phyloP scores from a whole-genome alignment of 2,329 filamentous ascomycete species.

The Fusarium staphyleae region DNA sequence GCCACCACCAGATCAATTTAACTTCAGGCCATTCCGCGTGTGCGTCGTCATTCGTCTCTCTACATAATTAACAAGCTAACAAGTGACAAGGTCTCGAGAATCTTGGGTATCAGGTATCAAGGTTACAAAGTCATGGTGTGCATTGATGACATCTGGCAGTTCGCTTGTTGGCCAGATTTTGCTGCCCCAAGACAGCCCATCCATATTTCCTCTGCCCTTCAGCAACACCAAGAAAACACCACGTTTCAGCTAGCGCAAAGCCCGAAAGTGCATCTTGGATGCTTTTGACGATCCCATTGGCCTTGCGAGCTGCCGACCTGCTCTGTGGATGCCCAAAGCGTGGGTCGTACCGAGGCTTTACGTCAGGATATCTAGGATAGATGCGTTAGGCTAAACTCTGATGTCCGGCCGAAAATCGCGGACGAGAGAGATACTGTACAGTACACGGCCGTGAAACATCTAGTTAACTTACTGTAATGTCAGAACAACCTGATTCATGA shows the following conservation, averaged over 20 bases:
- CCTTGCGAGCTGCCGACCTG: slow-evolving; percentile 1
- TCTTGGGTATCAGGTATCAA: too few species aligned
- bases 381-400: slow-evolving; percentile 31
- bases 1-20: too few species aligned
- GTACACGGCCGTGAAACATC: too few species aligned
- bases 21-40: too few species aligned
- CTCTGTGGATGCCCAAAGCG: slow-evolving; percentile 10
- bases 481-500: too few species aligned
- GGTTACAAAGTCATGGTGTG: too few species aligned
- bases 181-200: slow-evolving; percentile 2
- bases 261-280: background rate
- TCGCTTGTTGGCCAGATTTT: slow-evolving; percentile 12
- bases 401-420: slow-evolving; percentile 23
- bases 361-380: slow-evolving; percentile 19
- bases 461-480: too few species aligned
- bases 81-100: too few species aligned
- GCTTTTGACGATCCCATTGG: slow-evolving; percentile 5
- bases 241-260: slow-evolving; percentile 25
- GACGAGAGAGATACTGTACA: too few species aligned
- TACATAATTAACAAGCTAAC: too few species aligned
- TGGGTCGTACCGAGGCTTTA: slow-evolving; percentile 24
- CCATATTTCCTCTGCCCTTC: background rate
- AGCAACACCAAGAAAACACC: slow-evolving; percentile 14
- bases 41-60: too few species aligned
- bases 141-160: slow-evolving; percentile 20